Conservation (phyloP, 495 filamentous ascomycete species). For the Podospora conica region DNA sequence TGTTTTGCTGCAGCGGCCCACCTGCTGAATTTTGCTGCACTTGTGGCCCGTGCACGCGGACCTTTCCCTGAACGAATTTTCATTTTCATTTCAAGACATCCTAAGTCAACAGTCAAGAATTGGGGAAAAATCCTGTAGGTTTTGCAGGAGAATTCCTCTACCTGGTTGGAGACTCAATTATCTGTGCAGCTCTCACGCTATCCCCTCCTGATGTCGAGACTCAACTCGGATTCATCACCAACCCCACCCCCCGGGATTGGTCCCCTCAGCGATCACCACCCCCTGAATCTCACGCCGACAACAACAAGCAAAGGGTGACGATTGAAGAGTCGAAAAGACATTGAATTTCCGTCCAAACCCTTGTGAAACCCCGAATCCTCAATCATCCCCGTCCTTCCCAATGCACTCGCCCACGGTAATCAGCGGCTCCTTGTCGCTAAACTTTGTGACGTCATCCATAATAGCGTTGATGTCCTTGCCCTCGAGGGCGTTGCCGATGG, state of each 20-base stretch:
- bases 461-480: neutral
- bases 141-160: neutral
- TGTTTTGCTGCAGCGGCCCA: neutral
- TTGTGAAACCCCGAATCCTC: neutral
- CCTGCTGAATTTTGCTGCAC: neutral
- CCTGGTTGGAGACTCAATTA: neutral
- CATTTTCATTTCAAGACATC: neutral
- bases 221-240: neutral
- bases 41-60: neutral
- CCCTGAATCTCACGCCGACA: neutral
- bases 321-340: neutral
- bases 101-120: neutral
- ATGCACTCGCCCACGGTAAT: neutral
- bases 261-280: neutral
- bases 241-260: no score
- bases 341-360: no score
- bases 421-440: conserved; percentile 4
- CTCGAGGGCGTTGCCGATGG: neutral
- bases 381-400: neutral
- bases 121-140: fast-evolving
- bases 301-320: neutral
- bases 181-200: neutral
- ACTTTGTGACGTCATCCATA: neutral
- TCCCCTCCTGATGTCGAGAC: neutral
- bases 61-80: no score